Evolutionary conservation across 1,284 basidiomycete genomes (phyloP).

Genomic region (Schizophyllum amplum): DNA sequence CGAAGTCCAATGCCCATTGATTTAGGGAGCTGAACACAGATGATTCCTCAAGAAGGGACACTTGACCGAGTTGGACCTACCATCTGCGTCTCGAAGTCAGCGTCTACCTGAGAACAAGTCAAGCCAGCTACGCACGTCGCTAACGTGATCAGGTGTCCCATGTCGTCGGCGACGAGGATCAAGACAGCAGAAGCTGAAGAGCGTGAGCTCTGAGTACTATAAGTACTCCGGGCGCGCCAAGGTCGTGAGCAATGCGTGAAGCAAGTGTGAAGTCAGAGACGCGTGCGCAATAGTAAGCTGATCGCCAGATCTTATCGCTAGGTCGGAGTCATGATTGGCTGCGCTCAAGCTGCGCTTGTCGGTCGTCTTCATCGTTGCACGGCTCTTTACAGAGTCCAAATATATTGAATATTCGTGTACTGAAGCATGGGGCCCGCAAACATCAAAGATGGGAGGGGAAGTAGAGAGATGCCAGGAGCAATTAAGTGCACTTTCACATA

Average conservation of each 20-base stretch:
- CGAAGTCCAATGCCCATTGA: slow-evolving; percentile 95
- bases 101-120: slow-evolving; percentile 1
- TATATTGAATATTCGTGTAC: no score
- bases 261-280: not conserved
- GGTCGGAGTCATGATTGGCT: no score
- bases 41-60: not conserved
- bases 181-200: no score
- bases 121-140: slow-evolving; percentile 46
- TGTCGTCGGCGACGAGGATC: slow-evolving; percentile 21
- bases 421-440: no score
- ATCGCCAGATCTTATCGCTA: not conserved
- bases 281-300: no score
- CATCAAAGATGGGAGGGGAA: no score
- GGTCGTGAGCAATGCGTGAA: not conserved
- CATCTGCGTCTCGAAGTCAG: slow-evolving; percentile 10
- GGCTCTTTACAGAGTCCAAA: no score
- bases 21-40: slow-evolving; percentile 68
- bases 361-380: no score
- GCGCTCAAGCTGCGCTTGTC: no score
- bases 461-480: no score
- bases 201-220: no score
- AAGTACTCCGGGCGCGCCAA: not conserved
- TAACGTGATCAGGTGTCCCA: slow-evolving; percentile 80
- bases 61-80: slow-evolving; percentile 8
- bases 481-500: no score